Evolutionary conservation across 1,284 basidiomycete genomes (phyloP).

Genomic region (Irpex sp.): DNA sequence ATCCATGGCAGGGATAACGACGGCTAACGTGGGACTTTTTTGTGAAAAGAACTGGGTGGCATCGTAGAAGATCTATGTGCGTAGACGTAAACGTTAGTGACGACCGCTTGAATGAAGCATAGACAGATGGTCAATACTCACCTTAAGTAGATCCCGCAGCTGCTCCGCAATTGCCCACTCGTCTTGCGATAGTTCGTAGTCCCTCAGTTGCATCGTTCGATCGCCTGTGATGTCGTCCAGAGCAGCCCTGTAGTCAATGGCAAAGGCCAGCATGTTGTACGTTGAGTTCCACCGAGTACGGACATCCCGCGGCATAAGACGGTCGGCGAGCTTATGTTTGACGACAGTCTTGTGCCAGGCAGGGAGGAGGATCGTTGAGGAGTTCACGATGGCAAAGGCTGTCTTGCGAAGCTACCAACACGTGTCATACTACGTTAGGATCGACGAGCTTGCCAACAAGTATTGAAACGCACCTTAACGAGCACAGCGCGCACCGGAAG

Average conservation of each 20-base stretch:
- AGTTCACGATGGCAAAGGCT: background rate
- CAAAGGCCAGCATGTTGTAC: constrained; percentile 28
- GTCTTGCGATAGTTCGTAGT: background rate
- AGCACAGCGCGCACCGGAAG: background rate
- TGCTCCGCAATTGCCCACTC: background rate
- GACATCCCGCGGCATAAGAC: constrained; percentile 29
- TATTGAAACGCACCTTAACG: background rate
- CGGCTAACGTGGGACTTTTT: no score
- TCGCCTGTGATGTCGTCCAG: background rate
- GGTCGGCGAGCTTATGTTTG: constrained; percentile 5
- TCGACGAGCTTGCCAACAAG: no score
- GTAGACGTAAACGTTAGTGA: no score
- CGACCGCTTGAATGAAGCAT: no score
- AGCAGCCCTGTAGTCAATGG: background rate
- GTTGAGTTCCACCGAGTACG: constrained; percentile 34
- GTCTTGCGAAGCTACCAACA: background rate
- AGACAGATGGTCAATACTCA: background rate
- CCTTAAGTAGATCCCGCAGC: background rate
- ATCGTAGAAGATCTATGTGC: no score
- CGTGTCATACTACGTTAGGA: background rate
- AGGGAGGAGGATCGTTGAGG: background rate
- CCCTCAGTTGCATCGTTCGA: background rate
- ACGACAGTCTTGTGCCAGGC: background rate
- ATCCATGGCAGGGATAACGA: no score
- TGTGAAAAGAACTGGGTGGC: no score